Evolutionary conservation across 441 rosid species (phyloP).

Genomic region (Jatropha multifida): DNA sequence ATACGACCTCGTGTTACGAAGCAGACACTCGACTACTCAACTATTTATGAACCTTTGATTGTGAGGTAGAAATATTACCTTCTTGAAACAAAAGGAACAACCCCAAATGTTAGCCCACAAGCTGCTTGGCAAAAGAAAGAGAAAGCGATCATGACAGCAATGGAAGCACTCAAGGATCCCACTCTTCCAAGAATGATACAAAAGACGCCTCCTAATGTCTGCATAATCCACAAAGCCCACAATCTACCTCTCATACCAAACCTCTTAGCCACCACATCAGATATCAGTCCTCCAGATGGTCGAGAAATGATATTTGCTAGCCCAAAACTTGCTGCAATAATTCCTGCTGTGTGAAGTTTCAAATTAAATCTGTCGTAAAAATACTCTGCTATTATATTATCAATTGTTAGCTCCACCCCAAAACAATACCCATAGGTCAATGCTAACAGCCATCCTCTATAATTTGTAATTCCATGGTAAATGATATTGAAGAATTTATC

Average conservation of each 20-base stretch:
- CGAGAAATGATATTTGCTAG: constrained; percentile 38
- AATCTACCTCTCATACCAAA: constrained; percentile 47
- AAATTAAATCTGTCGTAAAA: constrained; percentile 29
- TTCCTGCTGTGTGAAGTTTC: constrained; percentile 29
- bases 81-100: constrained; percentile 30
- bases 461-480: constrained; percentile 24
- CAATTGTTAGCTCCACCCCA: constrained; percentile 30
- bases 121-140: constrained; percentile 34
- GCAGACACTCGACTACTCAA: not conserved
- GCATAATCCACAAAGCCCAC: constrained; percentile 39
- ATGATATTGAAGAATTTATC: constrained; percentile 25
- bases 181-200: constrained; percentile 31
- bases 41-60: too few relatives aligned
- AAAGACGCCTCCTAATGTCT: constrained; percentile 35
- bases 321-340: constrained; percentile 42
- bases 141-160: constrained; percentile 26
- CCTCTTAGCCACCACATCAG: constrained; percentile 29
- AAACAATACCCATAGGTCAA: constrained; percentile 31
- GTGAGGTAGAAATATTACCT: constrained; percentile 10
- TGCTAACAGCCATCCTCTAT: constrained; percentile 35
- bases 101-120: constrained; percentile 31
- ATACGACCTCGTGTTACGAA: too few relatives aligned
- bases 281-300: constrained; percentile 38
- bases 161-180: constrained; percentile 10
- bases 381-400: constrained; percentile 29